Conservation (phyloP, 257 asterid species). For the Linaria vulgaris region DNA sequence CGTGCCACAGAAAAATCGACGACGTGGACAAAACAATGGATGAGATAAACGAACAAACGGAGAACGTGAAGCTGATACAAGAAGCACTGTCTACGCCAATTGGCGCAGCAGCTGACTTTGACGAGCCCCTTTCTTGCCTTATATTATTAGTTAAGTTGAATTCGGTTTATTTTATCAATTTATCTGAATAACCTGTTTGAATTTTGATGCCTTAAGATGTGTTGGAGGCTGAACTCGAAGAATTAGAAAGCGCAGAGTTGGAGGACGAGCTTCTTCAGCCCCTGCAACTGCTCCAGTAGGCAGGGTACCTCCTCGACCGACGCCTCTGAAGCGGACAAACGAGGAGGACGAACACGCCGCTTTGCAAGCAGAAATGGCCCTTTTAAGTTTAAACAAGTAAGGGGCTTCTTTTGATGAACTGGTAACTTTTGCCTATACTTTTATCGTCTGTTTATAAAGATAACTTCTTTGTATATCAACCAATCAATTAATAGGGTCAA, state of each 20-base stretch:
- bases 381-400: conserved; percentile 36
- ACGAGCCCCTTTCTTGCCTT: conserved; percentile 42
- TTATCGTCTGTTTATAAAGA: background rate
- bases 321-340: conserved; percentile 49
- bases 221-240: conserved; percentile 76
- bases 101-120: conserved; percentile 67
- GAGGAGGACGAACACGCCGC: conserved; percentile 82
- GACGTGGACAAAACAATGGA: conserved; percentile 96
- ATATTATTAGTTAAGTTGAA: background rate
- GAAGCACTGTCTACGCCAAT: conserved; percentile 76
- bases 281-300: conserved; percentile 44
- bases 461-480: background rate
- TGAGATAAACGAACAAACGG: conserved; percentile 87
- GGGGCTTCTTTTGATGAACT: background rate
- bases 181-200: conserved; percentile 9
- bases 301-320: conserved; percentile 46
- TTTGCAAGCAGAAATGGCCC: conserved; percentile 86
- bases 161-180: background rate
- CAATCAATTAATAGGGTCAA: background rate
- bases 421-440: background rate
- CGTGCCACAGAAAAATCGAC: conserved; percentile 56
- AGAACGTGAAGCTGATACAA: conserved; percentile 83
- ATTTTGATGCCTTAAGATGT: conserved; percentile 52
- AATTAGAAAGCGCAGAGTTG: conserved; percentile 67
- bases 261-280: conserved; percentile 80